Evolutionary conservation across 2,329 filamentous ascomycete genomes (phyloP).

Genomic region (Aspergillus piperis): DNA sequence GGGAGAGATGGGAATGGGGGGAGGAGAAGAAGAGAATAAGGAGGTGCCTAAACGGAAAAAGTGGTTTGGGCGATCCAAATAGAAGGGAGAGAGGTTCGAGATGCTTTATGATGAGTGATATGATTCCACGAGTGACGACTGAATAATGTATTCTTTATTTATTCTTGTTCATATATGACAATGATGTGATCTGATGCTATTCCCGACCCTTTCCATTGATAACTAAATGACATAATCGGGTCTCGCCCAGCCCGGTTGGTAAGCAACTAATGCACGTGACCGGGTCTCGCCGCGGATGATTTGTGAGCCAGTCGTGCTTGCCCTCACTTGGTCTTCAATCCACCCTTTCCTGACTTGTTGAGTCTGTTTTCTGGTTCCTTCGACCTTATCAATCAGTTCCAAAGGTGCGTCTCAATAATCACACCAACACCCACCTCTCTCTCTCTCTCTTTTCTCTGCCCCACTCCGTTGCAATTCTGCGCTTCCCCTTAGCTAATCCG

Average conservation of each 20-base stretch:
- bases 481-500: constrained; percentile 23
- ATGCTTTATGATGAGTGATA: not conserved
- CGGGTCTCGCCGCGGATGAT: constrained; percentile 15
- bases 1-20: constrained; percentile 18
- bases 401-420: not conserved
- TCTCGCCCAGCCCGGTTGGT: constrained; percentile 23
- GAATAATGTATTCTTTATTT: no score
- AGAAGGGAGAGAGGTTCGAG: constrained; percentile 15
- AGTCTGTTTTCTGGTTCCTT: constrained; percentile 7
- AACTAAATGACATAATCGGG: constrained; percentile 20
- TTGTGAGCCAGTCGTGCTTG: constrained; percentile 1
- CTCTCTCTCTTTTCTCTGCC: no score
- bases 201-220: not conserved
- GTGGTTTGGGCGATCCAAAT: constrained; percentile 32
- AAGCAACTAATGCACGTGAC: constrained; percentile 22
- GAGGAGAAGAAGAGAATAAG: constrained; percentile 11
- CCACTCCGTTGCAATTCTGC: no score
- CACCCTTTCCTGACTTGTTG: not conserved
- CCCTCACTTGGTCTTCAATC: no score
- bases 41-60: constrained; percentile 27
- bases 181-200: not conserved
- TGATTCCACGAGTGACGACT: not conserved
- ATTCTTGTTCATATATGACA: no score
- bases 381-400: not conserved
- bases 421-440: no score